A percentile compares a stretch with the other conserved stretches of the same genome.
phyloP scores from a whole-genome alignment of 2,329 filamentous ascomycete genomes.

The Cercospora janseana region DNA sequence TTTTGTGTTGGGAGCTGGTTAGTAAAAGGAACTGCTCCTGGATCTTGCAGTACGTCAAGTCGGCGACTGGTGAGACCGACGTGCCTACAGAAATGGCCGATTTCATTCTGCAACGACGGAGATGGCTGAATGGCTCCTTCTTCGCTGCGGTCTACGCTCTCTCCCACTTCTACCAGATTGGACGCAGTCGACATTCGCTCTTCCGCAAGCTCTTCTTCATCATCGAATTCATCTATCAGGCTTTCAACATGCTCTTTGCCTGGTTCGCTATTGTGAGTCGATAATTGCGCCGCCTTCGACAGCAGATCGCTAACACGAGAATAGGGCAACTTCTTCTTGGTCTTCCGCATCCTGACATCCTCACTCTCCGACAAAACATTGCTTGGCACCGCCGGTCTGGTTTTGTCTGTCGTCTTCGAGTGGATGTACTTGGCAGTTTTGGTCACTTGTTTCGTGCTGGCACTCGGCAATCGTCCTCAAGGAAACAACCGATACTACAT shows the following conservation, averaged over 20 bases:
- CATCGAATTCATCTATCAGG: conserved; percentile 91
- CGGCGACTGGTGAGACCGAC: conserved; percentile 92
- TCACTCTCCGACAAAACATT: conserved; percentile 70
- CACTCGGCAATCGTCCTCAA: conserved; percentile 89
- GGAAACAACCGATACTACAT: conserved; percentile 93
- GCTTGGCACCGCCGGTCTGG: conserved; percentile 71
- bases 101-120: conserved; percentile 88
- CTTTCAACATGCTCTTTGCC: conserved; percentile 94
- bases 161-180: conserved; percentile 93
- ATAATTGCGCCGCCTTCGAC: neutral
- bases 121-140: conserved; percentile 98
- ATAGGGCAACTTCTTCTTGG: conserved; percentile 91
- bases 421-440: conserved; percentile 93
- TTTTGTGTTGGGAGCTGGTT: conserved; percentile 96
- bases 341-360: conserved; percentile 92
- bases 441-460: conserved; percentile 90
- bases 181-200: conserved; percentile 85
- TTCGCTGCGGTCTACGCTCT: conserved; percentile 96
- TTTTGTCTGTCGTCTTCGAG: conserved; percentile 87
- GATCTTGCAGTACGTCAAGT: conserved; percentile 98
- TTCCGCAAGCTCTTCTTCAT: conserved; percentile 86
- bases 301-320: conserved; percentile 5
- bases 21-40: conserved; percentile 96
- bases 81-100: conserved; percentile 93
- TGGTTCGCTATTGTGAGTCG: conserved; percentile 83